Evolutionary conservation across 225 moss, liverwort and hornwort species (phyloP), one percentile per base, ranked within the genome.

Genomic region (Polytrichum commune): DNA sequence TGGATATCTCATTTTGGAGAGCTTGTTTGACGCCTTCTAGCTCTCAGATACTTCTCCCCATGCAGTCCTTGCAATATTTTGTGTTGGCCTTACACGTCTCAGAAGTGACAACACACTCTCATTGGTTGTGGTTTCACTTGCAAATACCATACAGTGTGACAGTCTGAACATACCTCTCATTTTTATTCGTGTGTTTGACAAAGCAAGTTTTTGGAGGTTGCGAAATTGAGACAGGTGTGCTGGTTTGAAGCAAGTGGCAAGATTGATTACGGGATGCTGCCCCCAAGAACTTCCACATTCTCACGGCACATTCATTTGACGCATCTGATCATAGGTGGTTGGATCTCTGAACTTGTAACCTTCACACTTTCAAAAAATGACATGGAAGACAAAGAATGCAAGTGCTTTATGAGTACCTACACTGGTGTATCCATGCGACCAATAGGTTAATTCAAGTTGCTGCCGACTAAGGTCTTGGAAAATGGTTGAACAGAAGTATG

Each of bases 201-300:
- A 38, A 10, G 8, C 75, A 83, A 78, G 70, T 86, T 80, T 62
- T 61, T 69, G 1, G 77, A 75, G 64, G 74, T 83, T 63, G 86
- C 80, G 64, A 30, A 26, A 8, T 73, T 86, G 35, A 71, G 32
- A 29, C 5, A 24, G 5, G 83, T 86, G 68, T 86, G 83, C 75
- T 80, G 86, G 83, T 86, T 83, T 1, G 80, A 86, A 68, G 80
- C 19, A 30, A 78, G 30, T 54, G 77, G 83, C 16, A 66, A 78
- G 71, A 61, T 86, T 2, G 73, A 83, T 60, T 78, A 75, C 61
- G 13, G 10, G 38, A 29, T 75, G 7, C 78, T 86, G 20, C 77
- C 83, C 26, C 80, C 86, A 1, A 83, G 83, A 73, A 27, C 73
- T n/a, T 80, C 80, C 0, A 83, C 75, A 16, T 56, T 83, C 25